Conservation (phyloP, 2,329 filamentous ascomycete species). For the Aspergillus piperis region DNA sequence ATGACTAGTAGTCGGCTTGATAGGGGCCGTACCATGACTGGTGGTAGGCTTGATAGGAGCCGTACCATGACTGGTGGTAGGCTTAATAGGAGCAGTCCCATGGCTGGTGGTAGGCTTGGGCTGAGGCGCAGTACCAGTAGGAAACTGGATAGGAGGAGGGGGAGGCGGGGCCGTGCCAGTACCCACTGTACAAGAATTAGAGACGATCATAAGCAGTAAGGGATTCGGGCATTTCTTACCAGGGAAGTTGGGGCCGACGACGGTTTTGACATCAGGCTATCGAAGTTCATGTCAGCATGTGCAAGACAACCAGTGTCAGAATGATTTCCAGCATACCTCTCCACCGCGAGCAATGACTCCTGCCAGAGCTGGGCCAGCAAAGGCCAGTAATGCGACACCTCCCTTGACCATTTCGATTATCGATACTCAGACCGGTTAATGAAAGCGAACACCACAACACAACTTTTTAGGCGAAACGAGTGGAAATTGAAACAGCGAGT, state of each 20-base stretch:
- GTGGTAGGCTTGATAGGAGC: not conserved
- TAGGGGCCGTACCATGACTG: not conserved
- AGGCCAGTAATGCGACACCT: conserved; percentile 37
- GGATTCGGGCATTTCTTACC: not conserved
- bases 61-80: not conserved
- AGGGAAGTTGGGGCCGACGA: not conserved
- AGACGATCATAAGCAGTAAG: not conserved
- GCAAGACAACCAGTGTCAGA: not conserved
- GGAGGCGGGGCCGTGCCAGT: conserved; percentile 3
- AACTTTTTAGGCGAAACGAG: conserved; percentile 24
- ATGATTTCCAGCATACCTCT: conserved; percentile 1
- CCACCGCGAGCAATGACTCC: conserved; percentile 32
- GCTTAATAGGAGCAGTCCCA: not conserved
- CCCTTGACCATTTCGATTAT: conserved; percentile 38
- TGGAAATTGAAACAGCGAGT: conserved; percentile 25
- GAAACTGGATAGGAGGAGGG: not conserved
- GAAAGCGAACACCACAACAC: conserved; percentile 18
- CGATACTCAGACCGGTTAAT: conserved; percentile 14
- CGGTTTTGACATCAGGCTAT: not conserved
- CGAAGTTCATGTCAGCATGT: not conserved
- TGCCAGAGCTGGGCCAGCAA: conserved; percentile 39
- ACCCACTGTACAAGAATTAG: not conserved
- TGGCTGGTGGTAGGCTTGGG: conserved; percentile 1
- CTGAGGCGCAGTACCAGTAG: conserved; percentile 4
- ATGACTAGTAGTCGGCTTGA: not conserved